Evolutionary conservation across 257 asterid genomes (phyloP).

Genomic region (Capsicum rhomboideum): DNA sequence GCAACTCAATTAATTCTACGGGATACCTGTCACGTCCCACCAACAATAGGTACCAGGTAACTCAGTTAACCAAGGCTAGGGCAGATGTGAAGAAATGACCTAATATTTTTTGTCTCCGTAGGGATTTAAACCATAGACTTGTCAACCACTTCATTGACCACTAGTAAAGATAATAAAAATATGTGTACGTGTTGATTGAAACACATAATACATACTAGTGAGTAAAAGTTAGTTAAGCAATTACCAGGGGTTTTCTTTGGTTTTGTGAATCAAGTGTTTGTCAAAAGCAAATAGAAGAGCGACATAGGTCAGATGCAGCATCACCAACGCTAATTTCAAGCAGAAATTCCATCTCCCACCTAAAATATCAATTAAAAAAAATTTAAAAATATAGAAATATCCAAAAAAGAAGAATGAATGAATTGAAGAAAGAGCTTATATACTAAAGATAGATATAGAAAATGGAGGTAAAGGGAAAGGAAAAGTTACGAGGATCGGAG

Average conservation of each 20-base stretch:
- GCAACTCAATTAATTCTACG: too few species aligned
- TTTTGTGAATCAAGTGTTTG: slow-evolving; percentile 50
- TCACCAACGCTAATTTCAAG: slow-evolving; percentile 64
- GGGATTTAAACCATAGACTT: too few species aligned
- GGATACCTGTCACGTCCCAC: too few species aligned
- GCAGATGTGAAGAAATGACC: too few species aligned
- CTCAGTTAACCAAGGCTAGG: too few species aligned
- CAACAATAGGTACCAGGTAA: too few species aligned
- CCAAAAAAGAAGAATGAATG: too few species aligned
- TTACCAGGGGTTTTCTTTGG: slow-evolving; percentile 63
- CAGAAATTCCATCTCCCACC: slow-evolving; percentile 72
- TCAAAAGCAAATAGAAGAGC: slow-evolving; percentile 58
- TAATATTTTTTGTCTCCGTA: too few species aligned
- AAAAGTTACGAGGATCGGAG: slow-evolving; percentile 68
- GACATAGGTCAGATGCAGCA: slow-evolving; percentile 57
- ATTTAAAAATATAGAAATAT: background rate
- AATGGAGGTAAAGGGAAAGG: background rate
- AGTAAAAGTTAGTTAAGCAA: background rate
- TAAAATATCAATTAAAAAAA: slow-evolving; percentile 4
- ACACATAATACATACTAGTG: background rate
- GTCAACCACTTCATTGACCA: too few species aligned
- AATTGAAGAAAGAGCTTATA: background rate
- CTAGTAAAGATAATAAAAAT: too few species aligned
- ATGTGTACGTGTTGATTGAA: background rate
- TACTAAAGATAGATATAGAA: background rate